Base-by-base conservation (phyloP, 257 asterid genomes). In the Sherardia arvensis region DNA sequence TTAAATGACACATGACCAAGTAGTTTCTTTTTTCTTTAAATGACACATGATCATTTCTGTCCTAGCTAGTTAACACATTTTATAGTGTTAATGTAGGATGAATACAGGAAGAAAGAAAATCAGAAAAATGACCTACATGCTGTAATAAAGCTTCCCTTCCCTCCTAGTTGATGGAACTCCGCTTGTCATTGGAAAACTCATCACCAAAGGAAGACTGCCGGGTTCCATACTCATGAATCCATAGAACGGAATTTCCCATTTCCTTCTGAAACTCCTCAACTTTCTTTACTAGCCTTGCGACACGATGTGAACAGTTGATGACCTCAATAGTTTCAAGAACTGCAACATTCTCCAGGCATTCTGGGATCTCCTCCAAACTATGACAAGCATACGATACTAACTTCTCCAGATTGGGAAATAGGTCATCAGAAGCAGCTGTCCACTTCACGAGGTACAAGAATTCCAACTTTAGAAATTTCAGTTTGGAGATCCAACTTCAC, bases 401-500 rank as follows among this genome's bases (percentile, higher is more conserved):
- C 17, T 40, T 12, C 48, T 40, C 15, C 2, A 40, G 48, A 40
- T 40, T 40, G 48, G 34, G 34, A 30, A 30, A 30, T n/a, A n/a
- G n/a, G n/a, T 34, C 43, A 22, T 21, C 47, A 0, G 14, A 20
- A 12, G 57, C 33, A 14, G 53, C 70, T 27, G 59, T 45, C 70
- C 70, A 70, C 28, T 21, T 26, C 10, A 36, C 21, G 17, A 70
- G 9, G 4, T 57, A 10, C 26, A 47, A 8, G 6, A 7, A 6
- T 8, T 26, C 5, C 59, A 69, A 2, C 32, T 69, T 61, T 45
- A 69, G n/a, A 67, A 61, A 69, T 22, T 32, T 69, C 1, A 69
- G 54, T 9, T 62, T 34, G 15, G 33, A n/a, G 59, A 70, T n/a
- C n/a, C n/a, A n/a, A n/a, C n/a, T n/a, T 23, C 17, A 48, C 17